These are phyloP conservation scores for Rhodosporidiobolus odoratus DNA, from an alignment of 768 basidiomycete genomes.

Conservation along the genomic window DNA sequence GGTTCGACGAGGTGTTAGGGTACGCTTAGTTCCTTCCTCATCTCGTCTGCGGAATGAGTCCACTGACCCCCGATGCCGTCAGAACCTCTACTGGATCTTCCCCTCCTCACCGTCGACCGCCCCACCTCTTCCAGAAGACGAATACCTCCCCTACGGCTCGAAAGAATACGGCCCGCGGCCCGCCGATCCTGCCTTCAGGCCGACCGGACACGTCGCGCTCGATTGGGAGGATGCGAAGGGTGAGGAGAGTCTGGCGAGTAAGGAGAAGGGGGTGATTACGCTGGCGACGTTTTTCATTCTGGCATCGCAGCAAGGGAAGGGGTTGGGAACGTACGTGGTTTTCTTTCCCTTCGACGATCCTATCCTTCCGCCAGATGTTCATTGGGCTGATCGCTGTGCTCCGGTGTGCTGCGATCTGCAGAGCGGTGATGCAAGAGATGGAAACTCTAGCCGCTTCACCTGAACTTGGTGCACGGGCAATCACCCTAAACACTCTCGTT, in stretches of 20 bases:
- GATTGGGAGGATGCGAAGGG: constrained; percentile 30
- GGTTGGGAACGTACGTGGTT: constrained; percentile 11
- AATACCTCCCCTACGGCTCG: no score
- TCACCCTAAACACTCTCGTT: constrained; percentile 29
- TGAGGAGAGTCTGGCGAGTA: constrained; percentile 7
- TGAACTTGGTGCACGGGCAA: background rate
- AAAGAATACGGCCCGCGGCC: no score
- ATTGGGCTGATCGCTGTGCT: background rate
- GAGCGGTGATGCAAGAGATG: constrained; percentile 26
- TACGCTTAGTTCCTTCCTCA: background rate
- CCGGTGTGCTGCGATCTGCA: background rate
- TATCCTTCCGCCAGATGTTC: background rate
- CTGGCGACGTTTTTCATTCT: constrained; percentile 30
- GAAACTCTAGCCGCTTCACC: constrained; percentile 1
- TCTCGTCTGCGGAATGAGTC: background rate
- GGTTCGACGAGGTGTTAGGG: background rate
- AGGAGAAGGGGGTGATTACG: background rate
- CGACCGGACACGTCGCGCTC: no score
- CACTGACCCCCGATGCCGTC: background rate
- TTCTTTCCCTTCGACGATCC: no score
- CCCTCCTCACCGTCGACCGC: constrained; percentile 7
- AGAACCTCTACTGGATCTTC: constrained; percentile 32
- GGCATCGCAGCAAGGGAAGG: constrained; percentile 14
- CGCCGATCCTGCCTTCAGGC: no score
- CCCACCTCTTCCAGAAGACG: no score